phyloP scores from a whole-genome alignment of 208 protist species.

The Zelonia costaricensis region DNA sequence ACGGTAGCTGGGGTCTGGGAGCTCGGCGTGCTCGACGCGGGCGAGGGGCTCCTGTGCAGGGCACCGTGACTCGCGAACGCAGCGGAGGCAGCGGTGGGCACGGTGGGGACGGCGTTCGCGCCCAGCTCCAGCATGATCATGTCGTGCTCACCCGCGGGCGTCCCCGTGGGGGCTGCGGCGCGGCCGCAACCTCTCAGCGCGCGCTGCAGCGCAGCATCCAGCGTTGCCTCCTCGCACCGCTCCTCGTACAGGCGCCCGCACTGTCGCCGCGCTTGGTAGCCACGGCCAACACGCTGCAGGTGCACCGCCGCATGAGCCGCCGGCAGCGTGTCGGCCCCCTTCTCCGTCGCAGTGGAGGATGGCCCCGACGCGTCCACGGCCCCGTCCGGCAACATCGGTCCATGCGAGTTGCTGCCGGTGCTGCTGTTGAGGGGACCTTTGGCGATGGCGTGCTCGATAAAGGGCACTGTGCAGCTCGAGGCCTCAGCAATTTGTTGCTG shows the following conservation, averaged over 20 bases:
- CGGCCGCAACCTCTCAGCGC: conserved; percentile 3
- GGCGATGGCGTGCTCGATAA: conserved; percentile 6
- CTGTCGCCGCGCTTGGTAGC: conserved; percentile 22
- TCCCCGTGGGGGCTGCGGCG: too few relatives aligned
- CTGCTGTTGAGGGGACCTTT: conserved; percentile 3
- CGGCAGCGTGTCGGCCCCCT: neutral
- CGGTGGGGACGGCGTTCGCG: too few relatives aligned
- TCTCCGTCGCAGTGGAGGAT: neutral
- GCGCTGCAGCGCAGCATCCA: conserved; percentile 22
- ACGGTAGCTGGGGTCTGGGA: neutral
- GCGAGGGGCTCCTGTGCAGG: neutral
- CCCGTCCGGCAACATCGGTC: neutral
- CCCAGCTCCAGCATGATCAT: too few relatives aligned
- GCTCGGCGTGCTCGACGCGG: neutral
- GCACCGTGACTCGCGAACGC: too few relatives aligned
- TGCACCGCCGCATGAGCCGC: neutral
- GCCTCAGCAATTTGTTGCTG: conserved; percentile 5
- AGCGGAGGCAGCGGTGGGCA: neutral
- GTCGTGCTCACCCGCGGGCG: too few relatives aligned
- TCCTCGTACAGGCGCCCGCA: conserved; percentile 9
- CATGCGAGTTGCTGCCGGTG: neutral
- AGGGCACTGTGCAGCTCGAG: conserved; percentile 17
- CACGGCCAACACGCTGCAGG: conserved; percentile 31
- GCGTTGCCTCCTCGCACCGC: conserved; percentile 19
- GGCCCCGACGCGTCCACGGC: neutral